Conservation (phyloP, 441 rosid genomes). For the Theobroma grandiflorum region DNA sequence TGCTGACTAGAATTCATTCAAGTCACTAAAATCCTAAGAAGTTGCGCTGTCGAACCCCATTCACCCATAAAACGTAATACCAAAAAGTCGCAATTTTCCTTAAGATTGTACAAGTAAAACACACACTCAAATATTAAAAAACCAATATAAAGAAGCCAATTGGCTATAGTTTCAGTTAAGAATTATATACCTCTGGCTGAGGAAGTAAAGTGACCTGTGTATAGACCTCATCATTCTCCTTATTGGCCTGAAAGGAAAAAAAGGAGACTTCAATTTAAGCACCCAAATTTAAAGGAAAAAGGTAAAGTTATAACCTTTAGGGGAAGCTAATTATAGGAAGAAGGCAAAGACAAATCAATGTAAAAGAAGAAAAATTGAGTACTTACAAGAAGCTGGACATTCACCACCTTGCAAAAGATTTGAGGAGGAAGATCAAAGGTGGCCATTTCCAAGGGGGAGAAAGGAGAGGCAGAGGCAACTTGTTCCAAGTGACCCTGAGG, state of each 20-base stretch:
- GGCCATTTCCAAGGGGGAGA: constrained; percentile 61
- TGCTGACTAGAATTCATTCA: constrained; percentile 3
- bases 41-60: background rate
- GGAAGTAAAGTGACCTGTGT: constrained; percentile 85
- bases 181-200: constrained; percentile 72
- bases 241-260: constrained; percentile 65
- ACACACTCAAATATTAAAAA: background rate
- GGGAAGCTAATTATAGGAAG: constrained; percentile 44
- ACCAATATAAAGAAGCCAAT: background rate
- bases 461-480: constrained; percentile 61
- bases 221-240: constrained; percentile 95
- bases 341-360: constrained; percentile 33
- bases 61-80: background rate
- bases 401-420: constrained; percentile 87
- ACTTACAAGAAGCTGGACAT: constrained; percentile 92
- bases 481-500: constrained; percentile 97
- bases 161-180: background rate
- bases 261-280: constrained; percentile 38
- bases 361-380: background rate
- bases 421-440: constrained; percentile 77
- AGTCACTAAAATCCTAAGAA: constrained; percentile 7
- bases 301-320: constrained; percentile 29
- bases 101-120: background rate
- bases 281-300: constrained; percentile 33
- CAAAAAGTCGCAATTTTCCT: too few relatives aligned